Conservation (phyloP, 345 rosid genomes). For the Clarkia xantiana region DNA sequence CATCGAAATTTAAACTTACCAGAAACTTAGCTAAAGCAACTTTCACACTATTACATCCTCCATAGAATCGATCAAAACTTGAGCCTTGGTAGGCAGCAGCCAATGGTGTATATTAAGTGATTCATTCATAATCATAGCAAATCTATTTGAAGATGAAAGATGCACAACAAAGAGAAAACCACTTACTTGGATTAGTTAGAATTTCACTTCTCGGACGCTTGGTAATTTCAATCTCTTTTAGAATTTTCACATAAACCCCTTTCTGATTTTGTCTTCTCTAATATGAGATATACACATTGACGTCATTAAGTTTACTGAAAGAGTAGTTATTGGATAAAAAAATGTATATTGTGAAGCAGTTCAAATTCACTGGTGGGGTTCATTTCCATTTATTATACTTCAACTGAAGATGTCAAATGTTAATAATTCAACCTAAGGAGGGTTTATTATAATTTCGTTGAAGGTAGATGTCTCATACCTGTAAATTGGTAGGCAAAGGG, state of each 20-base stretch:
- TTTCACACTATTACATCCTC: no score
- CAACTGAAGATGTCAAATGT: no score
- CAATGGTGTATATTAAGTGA: neutral
- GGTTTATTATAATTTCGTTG: no score
- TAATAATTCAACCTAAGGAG: no score
- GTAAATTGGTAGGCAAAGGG: slow-evolving; percentile 67
- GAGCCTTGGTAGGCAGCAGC: no score
- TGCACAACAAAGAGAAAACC: neutral
- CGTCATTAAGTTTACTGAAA: neutral
- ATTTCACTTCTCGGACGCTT: slow-evolving; percentile 77
- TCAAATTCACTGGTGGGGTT: neutral
- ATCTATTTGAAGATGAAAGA: neutral
- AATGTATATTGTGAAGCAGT: no score
- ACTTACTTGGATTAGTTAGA: no score
- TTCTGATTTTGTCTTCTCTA: slow-evolving; percentile 85
- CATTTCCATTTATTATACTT: neutral
- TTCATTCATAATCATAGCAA: neutral
- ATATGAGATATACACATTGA: slow-evolving; percentile 25
- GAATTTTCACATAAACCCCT: slow-evolving; percentile 85
- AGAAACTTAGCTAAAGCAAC: no score
- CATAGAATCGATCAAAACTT: no score
- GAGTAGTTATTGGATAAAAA: no score
- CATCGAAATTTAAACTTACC: no score
- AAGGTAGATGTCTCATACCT: slow-evolving; percentile 26
- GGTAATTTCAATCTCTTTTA: slow-evolving; percentile 84